Evolutionary conservation across 495 filamentous ascomycete species (phyloP), one percentile per base, ranked within the genome.

Genomic region (Halenospora varia): DNA sequence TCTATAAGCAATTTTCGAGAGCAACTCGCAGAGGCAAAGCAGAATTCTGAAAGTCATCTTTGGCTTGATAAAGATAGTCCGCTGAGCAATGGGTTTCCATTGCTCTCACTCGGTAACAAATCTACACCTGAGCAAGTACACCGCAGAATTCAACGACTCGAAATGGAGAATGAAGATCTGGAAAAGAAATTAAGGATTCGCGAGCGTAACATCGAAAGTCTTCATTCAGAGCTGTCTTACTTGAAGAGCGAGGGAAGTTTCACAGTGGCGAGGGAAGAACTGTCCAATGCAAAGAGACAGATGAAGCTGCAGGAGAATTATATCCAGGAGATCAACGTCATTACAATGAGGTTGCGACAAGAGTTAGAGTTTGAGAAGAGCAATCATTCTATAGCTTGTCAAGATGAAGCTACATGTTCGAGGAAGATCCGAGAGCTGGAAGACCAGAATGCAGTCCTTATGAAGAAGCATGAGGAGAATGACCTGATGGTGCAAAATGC

Each of bases 321-420:
- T n/a, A 24, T 49, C 8, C 8, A 23, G 18, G 11, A 13, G 3
- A 8, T 25, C 6, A 10, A 25, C 6, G 18, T 25, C 9, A 20
- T 22, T 13, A 35, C 25, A 10, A 48, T 39, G 15, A 51, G 56
- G 17, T 11, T 51, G 13, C 25, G 45, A 23, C 46, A 61, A 39
- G 40, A 48, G 10, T 48, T 61, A 11, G 58, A 46, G 8, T 19
- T 13, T n/a, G 58, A 51, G 20, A 49, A 35, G 18, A 24, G 26
- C 25, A 13, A 17, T 8, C 15, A 26, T 39, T 56, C 53, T 9
- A 19, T 44, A 18, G 25, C 10, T 11, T 61, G 51, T 29, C 19
- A 47, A 22, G 29, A 46, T 42, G 42, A 56, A 10, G 51, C 52
- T 6, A 22, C 10, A 35, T 61, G 58, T 46, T 26, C 48, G 35